These are phyloP conservation scores for Penicillium sp. DNA, from an alignment of 2,329 filamentous ascomycete genomes.

Conservation along the genomic window DNA sequence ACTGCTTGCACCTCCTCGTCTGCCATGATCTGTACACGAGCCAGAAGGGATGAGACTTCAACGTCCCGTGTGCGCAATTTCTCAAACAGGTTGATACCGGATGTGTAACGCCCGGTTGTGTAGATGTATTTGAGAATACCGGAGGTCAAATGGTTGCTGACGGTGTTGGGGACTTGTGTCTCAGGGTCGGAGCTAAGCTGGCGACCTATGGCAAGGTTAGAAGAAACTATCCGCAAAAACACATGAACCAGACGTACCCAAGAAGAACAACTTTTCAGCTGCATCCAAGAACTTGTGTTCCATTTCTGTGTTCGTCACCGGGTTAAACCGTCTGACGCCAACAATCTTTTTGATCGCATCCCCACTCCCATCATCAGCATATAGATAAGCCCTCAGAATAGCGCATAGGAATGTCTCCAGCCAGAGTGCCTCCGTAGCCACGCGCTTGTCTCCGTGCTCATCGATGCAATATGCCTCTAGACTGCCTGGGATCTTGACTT, in stretches of 20 bases:
- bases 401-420: constrained; percentile 97
- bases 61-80: constrained; percentile 89
- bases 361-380: constrained; percentile 92
- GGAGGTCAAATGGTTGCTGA: constrained; percentile 94
- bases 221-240: background rate
- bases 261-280: constrained; percentile 93
- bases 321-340: constrained; percentile 96
- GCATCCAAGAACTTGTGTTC: constrained; percentile 96
- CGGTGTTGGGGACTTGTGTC: constrained; percentile 95
- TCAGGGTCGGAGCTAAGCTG: constrained; percentile 96
- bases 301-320: constrained; percentile 95
- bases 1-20: constrained; percentile 98
- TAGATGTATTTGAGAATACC: constrained; percentile 93
- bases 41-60: constrained; percentile 90
- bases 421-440: constrained; percentile 93
- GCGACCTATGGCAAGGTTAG: constrained; percentile 66
- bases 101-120: constrained; percentile 91
- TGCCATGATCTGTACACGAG: constrained; percentile 89
- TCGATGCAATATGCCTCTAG: constrained; percentile 98
- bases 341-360: constrained; percentile 96
- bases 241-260: constrained; percentile 60
- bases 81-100: constrained; percentile 96
- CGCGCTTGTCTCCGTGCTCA: constrained; percentile 91
- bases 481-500: constrained; percentile 94
- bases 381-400: constrained; percentile 91